Evolutionary conservation across 495 filamentous ascomycete genomes (phyloP).

Genomic region (Neurospora sublineolata): DNA sequence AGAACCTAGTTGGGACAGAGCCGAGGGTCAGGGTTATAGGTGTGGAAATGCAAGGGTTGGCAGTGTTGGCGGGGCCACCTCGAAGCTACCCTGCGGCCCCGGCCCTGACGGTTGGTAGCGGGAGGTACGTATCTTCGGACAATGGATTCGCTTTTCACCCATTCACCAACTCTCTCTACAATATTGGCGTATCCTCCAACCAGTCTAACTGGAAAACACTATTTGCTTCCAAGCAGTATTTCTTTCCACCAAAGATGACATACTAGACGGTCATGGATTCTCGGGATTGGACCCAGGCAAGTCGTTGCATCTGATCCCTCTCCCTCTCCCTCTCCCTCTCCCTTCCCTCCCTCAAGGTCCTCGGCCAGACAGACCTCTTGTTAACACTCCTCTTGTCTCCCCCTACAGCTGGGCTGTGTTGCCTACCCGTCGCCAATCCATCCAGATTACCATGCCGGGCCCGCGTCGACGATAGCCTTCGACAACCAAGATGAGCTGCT

Average conservation of each 20-base stretch:
- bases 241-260: not conserved
- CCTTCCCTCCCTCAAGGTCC: not conserved
- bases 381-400: not conserved
- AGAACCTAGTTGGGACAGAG: not conserved
- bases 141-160: not conserved
- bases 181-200: not conserved
- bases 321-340: not conserved
- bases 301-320: not conserved
- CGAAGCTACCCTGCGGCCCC: not conserved
- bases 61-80: not conserved
- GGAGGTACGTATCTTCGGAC: not conserved
- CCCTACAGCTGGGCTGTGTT: slow-evolving; percentile 55
- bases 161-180: not conserved
- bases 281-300: not conserved
- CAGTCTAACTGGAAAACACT: not conserved
- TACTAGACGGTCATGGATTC: not conserved
- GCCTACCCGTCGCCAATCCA: slow-evolving; percentile 54
- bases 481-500: slow-evolving; percentile 79
- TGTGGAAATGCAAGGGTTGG: not conserved
- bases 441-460: slow-evolving; percentile 46
- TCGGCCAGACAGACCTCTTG: not conserved
- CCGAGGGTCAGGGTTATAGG: not conserved
- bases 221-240: not conserved
- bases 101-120: not conserved
- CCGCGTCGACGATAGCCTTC: slow-evolving; percentile 66